A percentile compares a stretch with the other conserved stretches of the same genome.
Evolutionary conservation across 805 yeast genomes (phyloP).

Genomic region (Wilhelminamyces savonicus): DNA sequence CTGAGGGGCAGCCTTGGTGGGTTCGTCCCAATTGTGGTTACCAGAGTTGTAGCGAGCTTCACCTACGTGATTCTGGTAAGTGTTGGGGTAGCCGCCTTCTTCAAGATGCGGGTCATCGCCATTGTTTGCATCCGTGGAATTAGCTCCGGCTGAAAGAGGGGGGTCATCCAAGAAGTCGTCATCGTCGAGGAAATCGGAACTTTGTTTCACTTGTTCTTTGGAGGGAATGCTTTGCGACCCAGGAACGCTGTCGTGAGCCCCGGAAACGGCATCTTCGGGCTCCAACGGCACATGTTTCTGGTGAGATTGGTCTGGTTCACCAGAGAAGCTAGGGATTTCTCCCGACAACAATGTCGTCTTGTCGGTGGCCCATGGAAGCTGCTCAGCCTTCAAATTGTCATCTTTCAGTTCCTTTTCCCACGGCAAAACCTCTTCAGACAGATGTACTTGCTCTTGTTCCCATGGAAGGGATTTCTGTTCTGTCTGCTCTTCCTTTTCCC

Average conservation of each 20-base stretch:
- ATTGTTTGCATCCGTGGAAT: no score
- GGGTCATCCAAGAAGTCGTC: constrained; percentile 13
- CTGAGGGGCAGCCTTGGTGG: no score
- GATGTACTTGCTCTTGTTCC: constrained; percentile 6
- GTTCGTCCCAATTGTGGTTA: neutral
- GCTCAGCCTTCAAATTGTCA: neutral
- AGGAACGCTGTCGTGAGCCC: neutral
- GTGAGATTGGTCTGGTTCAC: neutral
- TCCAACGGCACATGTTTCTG: no score
- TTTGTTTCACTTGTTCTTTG: neutral
- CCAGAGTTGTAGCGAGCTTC: neutral
- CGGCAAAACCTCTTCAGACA: constrained; percentile 2
- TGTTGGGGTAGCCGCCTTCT: neutral
- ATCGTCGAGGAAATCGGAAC: constrained; percentile 6
- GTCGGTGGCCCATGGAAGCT: neutral
- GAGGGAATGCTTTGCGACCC: neutral
- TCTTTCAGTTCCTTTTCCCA: constrained; percentile 1
- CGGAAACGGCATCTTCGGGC: no score
- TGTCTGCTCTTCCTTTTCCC: constrained; percentile 1
- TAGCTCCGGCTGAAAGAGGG: neutral
- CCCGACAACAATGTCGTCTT: neutral
- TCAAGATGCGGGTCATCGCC: neutral
- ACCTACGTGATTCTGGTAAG: neutral
- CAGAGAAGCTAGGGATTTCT: constrained; percentile 6
- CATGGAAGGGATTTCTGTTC: constrained; percentile 8